Base-by-base conservation (phyloP, 345 rosid genomes). In the Hibiscus trionum region DNA sequence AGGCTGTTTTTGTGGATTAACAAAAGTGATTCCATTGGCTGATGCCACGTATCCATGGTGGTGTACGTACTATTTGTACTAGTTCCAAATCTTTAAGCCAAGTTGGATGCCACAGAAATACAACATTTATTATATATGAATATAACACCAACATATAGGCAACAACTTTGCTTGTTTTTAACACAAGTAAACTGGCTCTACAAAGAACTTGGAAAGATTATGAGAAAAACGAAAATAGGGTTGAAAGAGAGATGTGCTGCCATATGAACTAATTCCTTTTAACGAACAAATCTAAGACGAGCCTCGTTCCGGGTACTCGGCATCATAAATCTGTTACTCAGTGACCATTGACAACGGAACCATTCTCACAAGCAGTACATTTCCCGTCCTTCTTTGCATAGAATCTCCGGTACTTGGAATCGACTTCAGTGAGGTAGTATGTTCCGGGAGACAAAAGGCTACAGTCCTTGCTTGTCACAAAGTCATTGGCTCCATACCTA, bases 401-500 rank as follows among this genome's bases (percentile, higher is more conserved):
- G 81, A 96, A 96, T 81, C 99, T 88, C 76, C 98, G 86, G 82
- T 93, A 96, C 92, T 77, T 82, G 46, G 91, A 82, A 80, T 96
- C 99, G 2, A 93, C 98, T 83, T 96, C 90, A 1, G 95, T 96
- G 72, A 96, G 92, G 71, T 89, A 96, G 86, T 87, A 91, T 29
- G 99, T 90, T 58, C 93, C 99, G 0, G 97, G 89, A 69, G 95
- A 83, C 86, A 96, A 79, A 71, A 88, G 89, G 82, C 91, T 88
- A 70, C 82, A 81, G 70, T 93, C 99, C 73, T 96, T 87, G 88
- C 84, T 93, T 3, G 99, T 96, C 82, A 87, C 86, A n/a, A 88
- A 93, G 87, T 87, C 98, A 74, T 91, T 96, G 58, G 86, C 95
- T n/a, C 99, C 99, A 9, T 96, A 96, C 75, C 99, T 86, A 60